Evolutionary conservation across 495 filamentous ascomycete genomes (phyloP).

Genomic region (Hyaloscypha hepaticicola): DNA sequence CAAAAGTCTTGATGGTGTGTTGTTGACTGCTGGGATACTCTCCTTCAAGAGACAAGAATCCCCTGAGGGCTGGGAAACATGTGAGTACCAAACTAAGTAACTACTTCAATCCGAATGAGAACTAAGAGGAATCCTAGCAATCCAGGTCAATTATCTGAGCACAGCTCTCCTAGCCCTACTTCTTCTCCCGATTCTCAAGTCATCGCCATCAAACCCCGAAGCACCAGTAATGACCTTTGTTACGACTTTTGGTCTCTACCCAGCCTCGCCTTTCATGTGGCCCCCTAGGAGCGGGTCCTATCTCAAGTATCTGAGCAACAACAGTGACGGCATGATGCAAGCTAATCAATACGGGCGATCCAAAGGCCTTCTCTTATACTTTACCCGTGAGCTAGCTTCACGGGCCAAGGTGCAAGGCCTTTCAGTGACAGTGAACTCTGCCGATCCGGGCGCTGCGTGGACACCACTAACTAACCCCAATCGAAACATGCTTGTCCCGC

Average conservation of each 20-base stretch:
- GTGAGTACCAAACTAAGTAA: slow-evolving; percentile 10
- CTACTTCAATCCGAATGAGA: neutral
- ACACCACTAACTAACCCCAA: neutral
- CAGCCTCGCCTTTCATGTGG: slow-evolving; percentile 26
- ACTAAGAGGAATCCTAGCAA: neutral
- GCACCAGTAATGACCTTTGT: slow-evolving; percentile 32
- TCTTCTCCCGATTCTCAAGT: slow-evolving; percentile 39
- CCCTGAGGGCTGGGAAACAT: slow-evolving; percentile 32
- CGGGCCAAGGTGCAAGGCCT: slow-evolving; percentile 25
- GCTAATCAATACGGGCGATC: slow-evolving; percentile 32
- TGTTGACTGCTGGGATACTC: slow-evolving; percentile 32
- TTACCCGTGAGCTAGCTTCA: slow-evolving; percentile 30
- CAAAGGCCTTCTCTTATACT: slow-evolving; percentile 32
- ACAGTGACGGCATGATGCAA: slow-evolving; percentile 30
- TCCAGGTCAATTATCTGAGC: slow-evolving; percentile 36
- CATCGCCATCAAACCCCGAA: slow-evolving; percentile 27
- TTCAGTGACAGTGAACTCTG: slow-evolving; percentile 27
- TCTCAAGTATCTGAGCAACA: slow-evolving; percentile 30
- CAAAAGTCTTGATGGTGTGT: slow-evolving; percentile 29
- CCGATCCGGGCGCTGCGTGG: neutral
- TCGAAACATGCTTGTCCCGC: neutral
- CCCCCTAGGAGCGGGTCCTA: slow-evolving; percentile 33
- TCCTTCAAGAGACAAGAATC: slow-evolving; percentile 29
- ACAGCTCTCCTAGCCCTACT: slow-evolving; percentile 41
- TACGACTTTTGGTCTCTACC: slow-evolving; percentile 31